phyloP scores from a whole-genome alignment of 1,139 yeast genomes.

The Geotrichum fermentans region DNA sequence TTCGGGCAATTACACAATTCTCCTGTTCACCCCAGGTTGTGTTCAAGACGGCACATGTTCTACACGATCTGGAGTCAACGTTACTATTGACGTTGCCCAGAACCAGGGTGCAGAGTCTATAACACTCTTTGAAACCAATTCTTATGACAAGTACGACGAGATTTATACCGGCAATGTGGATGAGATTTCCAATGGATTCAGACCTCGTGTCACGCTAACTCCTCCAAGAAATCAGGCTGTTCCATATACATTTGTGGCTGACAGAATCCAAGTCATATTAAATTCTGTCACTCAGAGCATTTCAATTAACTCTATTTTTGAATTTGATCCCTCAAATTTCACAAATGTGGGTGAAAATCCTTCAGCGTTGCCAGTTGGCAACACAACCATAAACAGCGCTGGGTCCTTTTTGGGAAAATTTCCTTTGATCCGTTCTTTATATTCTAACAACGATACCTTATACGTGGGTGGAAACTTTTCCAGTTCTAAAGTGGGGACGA shows the following conservation, averaged over 20 bases:
- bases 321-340: constrained; percentile 70
- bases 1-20: constrained; percentile 69
- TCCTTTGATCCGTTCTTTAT: constrained; percentile 17
- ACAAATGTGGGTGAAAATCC: constrained; percentile 40
- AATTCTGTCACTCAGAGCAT: constrained; percentile 41
- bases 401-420: constrained; percentile 41
- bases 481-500: constrained; percentile 32
- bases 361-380: constrained; percentile 49
- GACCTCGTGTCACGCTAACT: constrained; percentile 46
- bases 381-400: constrained; percentile 61
- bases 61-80: constrained; percentile 72
- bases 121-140: constrained; percentile 71
- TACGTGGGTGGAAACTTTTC: constrained; percentile 51
- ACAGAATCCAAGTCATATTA: constrained; percentile 56
- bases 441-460: constrained; percentile 31
- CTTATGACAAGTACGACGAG: constrained; percentile 72
- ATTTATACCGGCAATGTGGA: constrained; percentile 67
- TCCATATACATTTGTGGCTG: constrained; percentile 61
- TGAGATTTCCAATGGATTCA: constrained; percentile 41
- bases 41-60: constrained; percentile 60
- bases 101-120: constrained; percentile 41
- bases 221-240: constrained; percentile 40
- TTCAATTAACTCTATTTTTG: constrained; percentile 69
- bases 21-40: constrained; percentile 87
- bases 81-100: constrained; percentile 50